Percentiles rank a stretch among this genome's conserved stretches.
phyloP scores from a whole-genome alignment of 2,329 filamentous ascomycete genomes.

The Talaromyces islandicus region DNA sequence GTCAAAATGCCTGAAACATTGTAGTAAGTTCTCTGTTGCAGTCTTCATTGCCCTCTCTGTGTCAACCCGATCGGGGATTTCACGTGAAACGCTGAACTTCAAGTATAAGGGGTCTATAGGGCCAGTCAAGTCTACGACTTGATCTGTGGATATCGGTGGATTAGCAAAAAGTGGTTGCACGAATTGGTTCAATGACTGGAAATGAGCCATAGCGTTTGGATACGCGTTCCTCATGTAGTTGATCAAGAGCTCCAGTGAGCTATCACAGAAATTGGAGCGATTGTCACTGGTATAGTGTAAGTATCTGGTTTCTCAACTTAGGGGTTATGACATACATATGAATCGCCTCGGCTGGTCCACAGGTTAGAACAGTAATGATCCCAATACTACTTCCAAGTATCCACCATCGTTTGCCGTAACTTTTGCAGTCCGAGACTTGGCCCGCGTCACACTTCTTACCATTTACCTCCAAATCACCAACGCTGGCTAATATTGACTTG shows the following conservation, averaged over 20 bases:
- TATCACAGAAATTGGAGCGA: neutral
- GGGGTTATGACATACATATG: neutral
- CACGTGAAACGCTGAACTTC: neutral
- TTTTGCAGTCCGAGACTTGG: neutral
- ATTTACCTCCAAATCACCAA: neutral
- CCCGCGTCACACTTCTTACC: neutral
- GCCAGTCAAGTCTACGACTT: neutral
- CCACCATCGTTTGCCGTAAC: neutral
- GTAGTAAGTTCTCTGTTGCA: neutral
- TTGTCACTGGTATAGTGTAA: neutral
- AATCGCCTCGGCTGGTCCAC: neutral
- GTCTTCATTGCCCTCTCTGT: too few species aligned
- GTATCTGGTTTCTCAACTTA: neutral
- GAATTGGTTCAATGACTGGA: neutral
- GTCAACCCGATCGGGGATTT: neutral
- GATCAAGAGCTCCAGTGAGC: neutral
- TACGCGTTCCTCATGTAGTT: neutral
- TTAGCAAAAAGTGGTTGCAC: neutral
- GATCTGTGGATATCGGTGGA: neutral
- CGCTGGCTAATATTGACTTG: neutral
- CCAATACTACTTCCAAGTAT: neutral
- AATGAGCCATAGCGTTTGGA: slow-evolving; percentile 1
- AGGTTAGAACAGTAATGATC: neutral
- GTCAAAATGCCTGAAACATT: neutral
- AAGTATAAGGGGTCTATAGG: neutral